phyloP scores from a whole-genome alignment of 2,329 filamentous ascomycete genomes.

The Monilinia fructicola region DNA sequence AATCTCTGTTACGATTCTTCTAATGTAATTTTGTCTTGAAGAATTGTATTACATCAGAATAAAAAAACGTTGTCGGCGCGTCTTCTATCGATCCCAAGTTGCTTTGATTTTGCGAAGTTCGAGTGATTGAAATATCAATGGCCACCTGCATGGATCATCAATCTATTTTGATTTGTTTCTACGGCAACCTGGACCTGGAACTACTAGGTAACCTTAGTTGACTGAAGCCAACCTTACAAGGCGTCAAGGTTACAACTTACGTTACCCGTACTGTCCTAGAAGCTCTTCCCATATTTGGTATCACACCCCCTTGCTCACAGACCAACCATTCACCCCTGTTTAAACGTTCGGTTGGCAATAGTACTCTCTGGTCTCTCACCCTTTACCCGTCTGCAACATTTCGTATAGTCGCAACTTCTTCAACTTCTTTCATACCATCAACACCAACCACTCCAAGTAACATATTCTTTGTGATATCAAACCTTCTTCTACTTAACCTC shows the following conservation, averaged over 20 bases:
- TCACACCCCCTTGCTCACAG: constrained; percentile 21
- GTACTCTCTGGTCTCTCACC: constrained; percentile 20
- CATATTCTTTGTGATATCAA: constrained; percentile 12
- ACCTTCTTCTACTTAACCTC: neutral
- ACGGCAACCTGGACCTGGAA: too few species aligned
- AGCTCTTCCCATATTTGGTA: constrained; percentile 11
- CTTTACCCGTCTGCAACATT: constrained; percentile 19
- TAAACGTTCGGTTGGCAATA: constrained; percentile 25
- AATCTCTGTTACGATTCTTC: constrained; percentile 6
- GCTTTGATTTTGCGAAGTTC: neutral
- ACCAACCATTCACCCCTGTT: constrained; percentile 22
- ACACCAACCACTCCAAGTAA: constrained; percentile 15
- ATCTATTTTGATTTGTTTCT: constrained; percentile 26
- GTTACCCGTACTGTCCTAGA: neutral
- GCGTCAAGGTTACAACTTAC: neutral
- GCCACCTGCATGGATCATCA: too few species aligned
- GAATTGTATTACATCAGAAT: constrained; percentile 16
- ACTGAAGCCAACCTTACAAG: neutral
- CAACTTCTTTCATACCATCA: constrained; percentile 19
- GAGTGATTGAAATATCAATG: neutral
- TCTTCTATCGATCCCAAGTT: neutral
- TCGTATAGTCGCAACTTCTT: constrained; percentile 19
- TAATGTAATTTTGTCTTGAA: constrained; percentile 12
- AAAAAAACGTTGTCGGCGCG: neutral
- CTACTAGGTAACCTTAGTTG: neutral